Evolutionary conservation across 495 filamentous ascomycete genomes (phyloP), one percentile per base, ranked within the genome.

Genomic region (Aspergillus bertholletiae): DNA sequence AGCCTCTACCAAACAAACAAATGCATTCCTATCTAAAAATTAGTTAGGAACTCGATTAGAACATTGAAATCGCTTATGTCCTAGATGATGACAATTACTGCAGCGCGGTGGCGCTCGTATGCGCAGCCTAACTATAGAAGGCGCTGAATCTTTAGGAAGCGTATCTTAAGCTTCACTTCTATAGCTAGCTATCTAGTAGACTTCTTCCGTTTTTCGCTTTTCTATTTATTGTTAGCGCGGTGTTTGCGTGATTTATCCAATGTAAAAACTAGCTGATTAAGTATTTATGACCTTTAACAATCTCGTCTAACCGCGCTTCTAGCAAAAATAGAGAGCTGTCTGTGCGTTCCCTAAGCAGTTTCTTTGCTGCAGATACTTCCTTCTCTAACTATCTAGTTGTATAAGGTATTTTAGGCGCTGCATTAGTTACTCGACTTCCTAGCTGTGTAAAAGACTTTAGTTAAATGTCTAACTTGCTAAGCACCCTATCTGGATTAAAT

Each of bases 21-120:
- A 35, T 41, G 4, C 34, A 51, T 51, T 51, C 41, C 51, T 54
- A 54, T 54, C 22, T 54, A 54, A 54, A 54, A 46, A 21, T 30
- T 54, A 54, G 23, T 22, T 46, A 22, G 15, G 26, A 46, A 32
- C 40, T 43, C 41, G 41, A 46, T 54, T 54, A 54, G 26, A 30
- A 46, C 40, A 46, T 54, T 54, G 51, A 17, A 37, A 37, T 27
- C 49, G 32, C 21, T 18, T 41, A 51, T 51, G 49, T 41, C 49
- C 49, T 39, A 51, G 17, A 43, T 13, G 34, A 54, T 54, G 41
- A 34, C 41, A 54, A 35, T 54, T 27, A 46, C 51, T 54, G 26
- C 51, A 54, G 23, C 41, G 27, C 27, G 51, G 41, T 15, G 51
- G 51, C 41, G 41, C 51, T 45, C 27, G 51, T 54, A 54, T n/a